A percentile compares a stretch with the other conserved stretches of the same genome.
These are phyloP conservation scores for Chrysoporthe austroafricana DNA, from an alignment of 2,329 filamentous ascomycete genomes.

Conservation along the genomic window DNA sequence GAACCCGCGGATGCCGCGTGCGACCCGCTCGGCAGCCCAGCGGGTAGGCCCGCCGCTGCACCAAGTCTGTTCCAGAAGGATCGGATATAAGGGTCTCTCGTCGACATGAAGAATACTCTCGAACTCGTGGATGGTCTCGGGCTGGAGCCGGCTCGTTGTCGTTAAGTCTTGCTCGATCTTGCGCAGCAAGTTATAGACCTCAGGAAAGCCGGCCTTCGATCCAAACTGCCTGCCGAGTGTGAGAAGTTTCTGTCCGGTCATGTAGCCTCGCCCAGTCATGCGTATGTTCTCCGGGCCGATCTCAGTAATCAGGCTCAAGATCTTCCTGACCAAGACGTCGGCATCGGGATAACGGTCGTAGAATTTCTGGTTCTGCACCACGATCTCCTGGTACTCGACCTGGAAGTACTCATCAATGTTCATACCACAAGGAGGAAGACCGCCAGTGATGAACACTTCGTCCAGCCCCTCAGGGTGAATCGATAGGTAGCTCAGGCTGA, in stretches of 20 bases:
- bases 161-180: constrained; percentile 32
- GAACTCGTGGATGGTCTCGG: constrained; percentile 3
- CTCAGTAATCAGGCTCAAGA: constrained; percentile 3
- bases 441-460: constrained; percentile 69
- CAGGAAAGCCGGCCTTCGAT: constrained; percentile 16
- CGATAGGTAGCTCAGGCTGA: constrained; percentile 71
- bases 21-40: constrained; percentile 63
- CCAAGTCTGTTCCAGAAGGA: constrained; percentile 72
- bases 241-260: constrained; percentile 62
- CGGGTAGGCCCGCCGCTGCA: constrained; percentile 60
- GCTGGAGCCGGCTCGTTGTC: background rate
- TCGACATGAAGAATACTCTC: constrained; percentile 55
- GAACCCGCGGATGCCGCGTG: constrained; percentile 39
- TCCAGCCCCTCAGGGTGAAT: constrained; percentile 63
- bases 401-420: constrained; percentile 65
- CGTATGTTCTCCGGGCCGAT: constrained; percentile 13
- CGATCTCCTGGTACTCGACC: constrained; percentile 60
- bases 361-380: constrained; percentile 64
- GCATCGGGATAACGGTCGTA: constrained; percentile 70
- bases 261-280: constrained; percentile 49
- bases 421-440: constrained; percentile 66
- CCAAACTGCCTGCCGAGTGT: constrained; percentile 68
- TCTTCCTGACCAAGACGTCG: constrained; percentile 57
- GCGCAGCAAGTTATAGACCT: constrained; percentile 22
- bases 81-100: constrained; percentile 66